Percentiles rank a stretch among this genome's conserved stretches.
Evolutionary conservation across 1,139 yeast genomes (phyloP).

Genomic region (Nakaseomyces nivariensis): DNA sequence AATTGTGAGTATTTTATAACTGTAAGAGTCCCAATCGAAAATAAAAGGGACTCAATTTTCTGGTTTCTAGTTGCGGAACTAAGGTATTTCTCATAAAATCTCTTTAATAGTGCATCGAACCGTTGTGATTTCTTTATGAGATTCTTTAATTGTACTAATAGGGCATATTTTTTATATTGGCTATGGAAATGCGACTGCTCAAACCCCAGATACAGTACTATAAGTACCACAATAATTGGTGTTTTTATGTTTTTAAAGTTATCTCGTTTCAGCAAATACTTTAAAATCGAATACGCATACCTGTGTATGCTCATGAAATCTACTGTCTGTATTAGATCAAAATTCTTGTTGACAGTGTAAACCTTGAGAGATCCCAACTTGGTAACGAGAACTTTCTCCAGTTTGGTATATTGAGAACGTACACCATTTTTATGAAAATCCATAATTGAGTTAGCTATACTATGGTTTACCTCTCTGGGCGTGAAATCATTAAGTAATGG

Average conservation of each 20-base stretch:
- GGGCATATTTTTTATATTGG: background rate
- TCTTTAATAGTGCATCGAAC: background rate
- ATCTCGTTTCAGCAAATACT: background rate
- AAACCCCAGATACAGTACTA: background rate
- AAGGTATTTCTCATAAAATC: background rate
- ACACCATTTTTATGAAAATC: background rate
- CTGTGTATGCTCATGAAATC: background rate
- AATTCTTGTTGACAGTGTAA: background rate
- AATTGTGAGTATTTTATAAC: background rate
- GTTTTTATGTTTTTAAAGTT: background rate
- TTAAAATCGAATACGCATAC: background rate
- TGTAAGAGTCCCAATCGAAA: background rate
- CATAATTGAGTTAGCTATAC: background rate
- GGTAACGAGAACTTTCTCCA: background rate
- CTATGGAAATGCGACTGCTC: slow-evolving; percentile 1
- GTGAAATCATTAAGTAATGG: background rate
- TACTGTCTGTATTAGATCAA: background rate
- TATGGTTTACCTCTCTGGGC: background rate
- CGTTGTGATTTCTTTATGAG: background rate
- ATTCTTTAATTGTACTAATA: background rate
- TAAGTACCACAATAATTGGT: background rate
- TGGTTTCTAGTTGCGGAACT: background rate
- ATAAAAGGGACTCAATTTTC: background rate
- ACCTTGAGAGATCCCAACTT: background rate
- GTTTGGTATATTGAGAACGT: background rate